Conservation (phyloP, 2,329 filamentous ascomycete genomes). For the Elsinoe ampelina region DNA sequence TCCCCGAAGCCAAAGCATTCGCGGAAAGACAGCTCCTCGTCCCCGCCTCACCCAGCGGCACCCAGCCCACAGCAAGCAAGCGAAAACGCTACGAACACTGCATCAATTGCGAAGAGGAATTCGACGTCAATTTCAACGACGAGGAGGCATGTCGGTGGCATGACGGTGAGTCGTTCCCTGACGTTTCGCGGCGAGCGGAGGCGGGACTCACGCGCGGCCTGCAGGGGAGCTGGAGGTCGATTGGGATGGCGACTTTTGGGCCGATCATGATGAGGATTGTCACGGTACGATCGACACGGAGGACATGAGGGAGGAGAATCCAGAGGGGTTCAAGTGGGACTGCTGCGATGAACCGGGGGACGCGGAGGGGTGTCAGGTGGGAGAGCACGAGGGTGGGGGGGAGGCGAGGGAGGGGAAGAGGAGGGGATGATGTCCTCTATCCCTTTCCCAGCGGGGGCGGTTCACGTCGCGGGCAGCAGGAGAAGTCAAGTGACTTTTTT, state of each 20-base stretch:
- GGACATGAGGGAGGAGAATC: conserved; percentile 20
- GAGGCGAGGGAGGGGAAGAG: not conserved
- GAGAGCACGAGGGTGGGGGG: not conserved
- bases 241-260: conserved; percentile 22
- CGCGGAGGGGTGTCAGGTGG: conserved; percentile 1
- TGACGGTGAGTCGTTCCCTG: no score
- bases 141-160: no score
- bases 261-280: conserved; percentile 23
- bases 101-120: no score
- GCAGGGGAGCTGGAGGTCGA: conserved; percentile 23
- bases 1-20: not conserved
- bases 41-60: not conserved
- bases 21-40: not conserved
- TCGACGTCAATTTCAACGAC: no score
- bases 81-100: not conserved
- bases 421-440: not conserved
- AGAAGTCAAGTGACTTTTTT: not conserved
- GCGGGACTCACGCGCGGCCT: not conserved
- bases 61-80: not conserved
- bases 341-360: conserved; percentile 22
- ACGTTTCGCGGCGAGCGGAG: not conserved
- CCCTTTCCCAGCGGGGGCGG: no score
- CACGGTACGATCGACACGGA: conserved; percentile 24
- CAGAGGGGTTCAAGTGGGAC: conserved; percentile 25
- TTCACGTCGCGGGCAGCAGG: not conserved